Base-by-base conservation (phyloP, 2,329 filamentous ascomycete genomes). In the Colletotrichum siamense region DNA sequence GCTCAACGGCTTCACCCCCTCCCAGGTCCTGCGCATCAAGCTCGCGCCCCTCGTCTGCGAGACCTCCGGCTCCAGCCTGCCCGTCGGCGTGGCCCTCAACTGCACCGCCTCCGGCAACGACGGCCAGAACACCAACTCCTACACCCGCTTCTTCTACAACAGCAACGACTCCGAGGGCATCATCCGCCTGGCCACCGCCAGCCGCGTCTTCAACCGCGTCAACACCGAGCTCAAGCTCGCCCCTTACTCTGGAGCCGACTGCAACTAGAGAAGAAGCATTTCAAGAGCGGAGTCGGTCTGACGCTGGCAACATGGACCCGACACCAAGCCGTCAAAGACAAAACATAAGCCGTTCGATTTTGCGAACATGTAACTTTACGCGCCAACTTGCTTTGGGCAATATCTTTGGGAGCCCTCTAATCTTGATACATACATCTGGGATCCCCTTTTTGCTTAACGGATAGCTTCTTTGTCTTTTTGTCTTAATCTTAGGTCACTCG, bases 71-170 rank as follows among this genome's bases (percentile, higher is more conserved):
- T 3, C 8, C 44, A 52, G 16, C 8, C 55, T 73, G 34, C 52
- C 63, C 39, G 73, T 73, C 36, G 73, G 73, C 62, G 62, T 62
- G 10, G 24, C 62, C 18, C 73, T 75, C 62, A 57, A 34, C 69
- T 75, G 73, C 69, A 32, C 62, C 18, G 69, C 73, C 36, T 30
- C 69, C 7, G 73, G 73, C 62, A 36, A 75, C 69, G 73, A 75
- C 73, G 63, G 52, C 55, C 69, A 39, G 52, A 73, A 72, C 69
- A 15, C 10, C 1, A 66, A 63, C 44, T 39, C 63, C 15, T 75
- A 75, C 69, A 28, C 69, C 15, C 36, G 55, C 28, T 73, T 75
- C 69, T 73, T 39, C 69, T 67, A 8, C 39, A 73, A 72, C 69
- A 8, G 24, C 69, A 8, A 18, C 69, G 71, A 49, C 49, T 8